Base-by-base conservation (phyloP, 1,284 basidiomycete genomes). In the Pseudomicrostroma phylloplanum region DNA sequence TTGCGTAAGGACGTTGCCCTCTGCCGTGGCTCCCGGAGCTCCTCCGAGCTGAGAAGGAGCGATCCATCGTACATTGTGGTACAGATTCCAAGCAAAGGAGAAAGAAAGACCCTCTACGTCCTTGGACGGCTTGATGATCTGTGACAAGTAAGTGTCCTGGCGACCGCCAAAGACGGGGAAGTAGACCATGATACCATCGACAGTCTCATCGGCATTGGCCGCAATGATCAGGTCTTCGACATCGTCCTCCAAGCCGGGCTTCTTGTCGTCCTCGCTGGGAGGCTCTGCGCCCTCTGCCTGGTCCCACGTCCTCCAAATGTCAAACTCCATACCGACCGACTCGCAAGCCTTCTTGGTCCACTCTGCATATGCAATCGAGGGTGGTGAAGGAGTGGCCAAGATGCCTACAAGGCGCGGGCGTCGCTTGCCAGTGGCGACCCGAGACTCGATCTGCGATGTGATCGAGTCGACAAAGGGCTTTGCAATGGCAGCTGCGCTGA, bases 51-150 rank as follows among this genome's bases (percentile, higher is more conserved):
- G 72, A 56, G 60, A 53, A 15, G 76, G 75, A 60, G 66, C 59
- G 56, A 77, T 72, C 76, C 76, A 78, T 48, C 76, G 73, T 21
- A 78, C 75, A 56, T 78, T 78, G 70, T 78, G 76, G 69, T 78
- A 78, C 72, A 78, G 74, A 67, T 78, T 78, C 75, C 74, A 78
- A 67, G 76, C 77, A 65, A 76, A 78, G 65, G 67, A 72, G 83
- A 92, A 91, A 81, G 97, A 87, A 57, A 97, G 84, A 2, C 94
- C 94, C 81, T 98, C 94, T 59, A 98, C 94, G 71, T 98, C 94
- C 81, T 98, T 98, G 69, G 90, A 85, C 1, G 94, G 92, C 1
- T 91, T 92, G 13, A 98, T 90, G 60, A 94, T 86, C 87, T 93
- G 80, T 74, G 98, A 94, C 58, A 98, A 83, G 80, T 98, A 98